Conservation (phyloP, 495 filamentous ascomycete genomes). For the Tuber brumale region DNA sequence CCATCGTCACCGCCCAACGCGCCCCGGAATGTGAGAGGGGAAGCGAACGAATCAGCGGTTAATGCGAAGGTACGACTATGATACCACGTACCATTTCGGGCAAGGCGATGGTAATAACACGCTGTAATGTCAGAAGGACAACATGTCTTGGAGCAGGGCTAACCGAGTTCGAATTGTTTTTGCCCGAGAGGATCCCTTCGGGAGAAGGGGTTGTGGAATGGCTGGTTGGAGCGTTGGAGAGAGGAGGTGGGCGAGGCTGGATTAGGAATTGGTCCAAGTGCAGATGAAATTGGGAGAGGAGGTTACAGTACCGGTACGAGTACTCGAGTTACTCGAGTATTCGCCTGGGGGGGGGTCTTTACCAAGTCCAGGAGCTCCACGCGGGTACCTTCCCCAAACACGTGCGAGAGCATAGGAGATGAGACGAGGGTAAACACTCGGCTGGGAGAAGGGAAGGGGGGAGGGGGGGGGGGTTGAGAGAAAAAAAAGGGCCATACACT, state of each 20-base stretch:
- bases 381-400: conserved; percentile 29
- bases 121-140: not conserved
- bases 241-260: conserved; percentile 22
- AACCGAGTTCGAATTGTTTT: not conserved
- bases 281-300: not conserved
- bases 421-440: not conserved
- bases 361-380: conserved; percentile 35
- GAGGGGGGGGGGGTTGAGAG: too few species aligned
- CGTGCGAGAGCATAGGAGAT: conserved; percentile 18
- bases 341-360: conserved; percentile 23
- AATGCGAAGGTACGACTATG: not conserved
- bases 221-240: conserved; percentile 7
- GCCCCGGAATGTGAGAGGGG: not conserved
- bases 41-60: not conserved
- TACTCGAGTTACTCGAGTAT: too few species aligned
- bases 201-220: conserved; percentile 21
- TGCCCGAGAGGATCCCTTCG: conserved; percentile 6
- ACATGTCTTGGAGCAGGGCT: not conserved
- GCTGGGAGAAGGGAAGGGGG: not conserved
- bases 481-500: too few species aligned
- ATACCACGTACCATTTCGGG: not conserved
- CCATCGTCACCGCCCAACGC: not conserved
- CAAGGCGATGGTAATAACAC: not conserved
- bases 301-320: not conserved
- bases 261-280: conserved; percentile 31